phyloP scores from a whole-genome alignment of 257 asterid genomes.

The Nicotiana sylvestris region DNA sequence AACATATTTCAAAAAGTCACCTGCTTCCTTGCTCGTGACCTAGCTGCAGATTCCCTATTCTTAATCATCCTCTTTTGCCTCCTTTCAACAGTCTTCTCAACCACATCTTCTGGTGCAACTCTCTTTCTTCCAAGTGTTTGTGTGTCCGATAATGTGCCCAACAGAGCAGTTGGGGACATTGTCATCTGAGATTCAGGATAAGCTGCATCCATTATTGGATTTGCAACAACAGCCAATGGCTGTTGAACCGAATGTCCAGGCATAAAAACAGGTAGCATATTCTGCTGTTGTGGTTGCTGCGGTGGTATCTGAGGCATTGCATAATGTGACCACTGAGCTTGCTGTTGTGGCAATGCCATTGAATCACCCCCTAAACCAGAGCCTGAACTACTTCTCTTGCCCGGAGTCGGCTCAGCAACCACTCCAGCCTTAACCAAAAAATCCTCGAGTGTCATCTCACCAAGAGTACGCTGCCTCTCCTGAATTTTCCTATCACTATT shows the following conservation, averaged over 20 bases:
- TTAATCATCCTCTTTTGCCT: slow-evolving; percentile 96
- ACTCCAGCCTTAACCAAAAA: slow-evolving; percentile 94
- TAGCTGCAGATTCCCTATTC: slow-evolving; percentile 93
- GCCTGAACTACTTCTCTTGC: slow-evolving; percentile 25
- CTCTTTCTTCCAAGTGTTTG: slow-evolving; percentile 71
- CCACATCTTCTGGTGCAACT: slow-evolving; percentile 70
- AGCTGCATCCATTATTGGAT: slow-evolving; percentile 44
- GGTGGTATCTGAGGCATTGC: slow-evolving; percentile 31
- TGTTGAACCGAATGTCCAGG: slow-evolving; percentile 41
- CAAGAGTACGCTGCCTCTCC: slow-evolving; percentile 37
- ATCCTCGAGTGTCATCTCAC: slow-evolving; percentile 88
- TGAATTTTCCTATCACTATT: slow-evolving; percentile 45
- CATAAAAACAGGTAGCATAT: slow-evolving; percentile 39
- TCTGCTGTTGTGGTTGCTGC: slow-evolving; percentile 32
- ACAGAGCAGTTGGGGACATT: slow-evolving; percentile 48
- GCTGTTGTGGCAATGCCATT: slow-evolving; percentile 24
- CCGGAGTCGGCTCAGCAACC: slow-evolving; percentile 51
- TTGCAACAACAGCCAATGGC: slow-evolving; percentile 40
- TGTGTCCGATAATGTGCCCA: slow-evolving; percentile 66
- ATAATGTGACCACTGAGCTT: slow-evolving; percentile 70
- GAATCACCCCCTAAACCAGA: slow-evolving; percentile 36
- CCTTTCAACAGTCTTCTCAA: slow-evolving; percentile 77
- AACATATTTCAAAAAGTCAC: slow-evolving; percentile 22
- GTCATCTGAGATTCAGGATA: slow-evolving; percentile 55
- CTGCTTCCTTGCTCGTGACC: slow-evolving; percentile 95